These are phyloP conservation scores for Dryas integrifolia DNA, from an alignment of 331 rosid genomes.

Conservation along the genomic window DNA sequence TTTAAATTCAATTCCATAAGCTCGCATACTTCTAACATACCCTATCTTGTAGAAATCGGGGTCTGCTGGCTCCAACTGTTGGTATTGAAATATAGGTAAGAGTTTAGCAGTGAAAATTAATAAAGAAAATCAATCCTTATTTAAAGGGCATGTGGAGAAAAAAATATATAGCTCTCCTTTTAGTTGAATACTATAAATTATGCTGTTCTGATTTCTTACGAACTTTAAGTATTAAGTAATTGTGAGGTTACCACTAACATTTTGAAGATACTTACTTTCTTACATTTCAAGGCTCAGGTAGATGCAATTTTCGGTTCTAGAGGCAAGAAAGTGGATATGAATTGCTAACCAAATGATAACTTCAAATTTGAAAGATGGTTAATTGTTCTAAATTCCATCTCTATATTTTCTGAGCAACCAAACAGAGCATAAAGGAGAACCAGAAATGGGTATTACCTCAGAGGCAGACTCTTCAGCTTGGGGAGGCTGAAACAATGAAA, in stretches of 20 bases:
- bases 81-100: conserved; percentile 22
- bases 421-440: not conserved
- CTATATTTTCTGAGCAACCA: conserved; percentile 1
- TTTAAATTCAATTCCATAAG: conserved; percentile 85
- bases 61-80: conserved; percentile 83
- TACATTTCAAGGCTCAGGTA: not conserved
- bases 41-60: conserved; percentile 96
- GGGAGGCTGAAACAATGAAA: conserved; percentile 57
- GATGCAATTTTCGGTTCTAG: not conserved
- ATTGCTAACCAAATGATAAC: not conserved
- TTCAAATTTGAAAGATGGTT: not conserved
- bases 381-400: not conserved
- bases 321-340: not conserved
- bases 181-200: not conserved
- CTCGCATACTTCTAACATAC: conserved; percentile 78
- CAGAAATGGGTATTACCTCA: conserved; percentile 43
- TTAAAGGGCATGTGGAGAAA: not conserved
- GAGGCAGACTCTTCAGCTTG: conserved; percentile 49
- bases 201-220: not conserved
- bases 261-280: not conserved
- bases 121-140: not conserved
- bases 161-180: not conserved
- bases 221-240: not conserved
- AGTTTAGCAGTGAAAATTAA: not conserved
- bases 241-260: not conserved